Evolutionary conservation across 1,284 basidiomycete genomes (phyloP).

Genomic region (Neolentinus lepideus): DNA sequence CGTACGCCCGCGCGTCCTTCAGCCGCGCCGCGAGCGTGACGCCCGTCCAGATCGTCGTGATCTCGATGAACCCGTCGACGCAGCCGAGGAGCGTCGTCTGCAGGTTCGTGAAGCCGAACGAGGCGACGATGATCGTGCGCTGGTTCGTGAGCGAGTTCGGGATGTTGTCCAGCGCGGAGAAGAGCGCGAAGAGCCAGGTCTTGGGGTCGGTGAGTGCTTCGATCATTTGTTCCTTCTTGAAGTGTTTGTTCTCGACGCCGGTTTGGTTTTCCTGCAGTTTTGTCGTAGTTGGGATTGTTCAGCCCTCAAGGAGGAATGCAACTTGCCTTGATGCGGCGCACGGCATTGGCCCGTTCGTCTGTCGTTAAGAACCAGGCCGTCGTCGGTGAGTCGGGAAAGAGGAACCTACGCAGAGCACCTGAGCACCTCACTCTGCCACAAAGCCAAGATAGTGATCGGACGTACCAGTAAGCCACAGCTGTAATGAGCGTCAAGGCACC

Average conservation of each 20-base stretch:
- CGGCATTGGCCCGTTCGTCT: constrained; percentile 52
- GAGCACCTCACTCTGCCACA: constrained; percentile 36
- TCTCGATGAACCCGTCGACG: constrained; percentile 64
- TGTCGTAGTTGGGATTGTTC: too few species aligned
- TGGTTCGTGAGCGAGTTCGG: constrained; percentile 72
- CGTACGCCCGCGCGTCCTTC: constrained; percentile 52
- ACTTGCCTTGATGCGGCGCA: constrained; percentile 68
- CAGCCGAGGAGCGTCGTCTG: constrained; percentile 67
- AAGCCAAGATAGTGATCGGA: too few species aligned
- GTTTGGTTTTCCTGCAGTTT: constrained; percentile 28
- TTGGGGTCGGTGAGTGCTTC: constrained; percentile 65
- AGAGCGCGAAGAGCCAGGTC: constrained; percentile 64
- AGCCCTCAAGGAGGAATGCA: too few species aligned
- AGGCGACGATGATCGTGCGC: constrained; percentile 58
- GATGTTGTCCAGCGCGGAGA: constrained; percentile 54
- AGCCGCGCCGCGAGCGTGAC: constrained; percentile 51
- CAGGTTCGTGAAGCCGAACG: constrained; percentile 57
- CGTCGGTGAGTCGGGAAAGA: constrained; percentile 67
- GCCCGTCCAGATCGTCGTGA: constrained; percentile 55
- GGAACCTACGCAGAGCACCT: constrained; percentile 33
- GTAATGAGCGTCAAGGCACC: constrained; percentile 52
- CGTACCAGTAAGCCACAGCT: constrained; percentile 48
- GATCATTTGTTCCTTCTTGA: constrained; percentile 40
- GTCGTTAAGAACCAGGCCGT: constrained; percentile 64
- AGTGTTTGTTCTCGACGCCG: constrained; percentile 31